phyloP scores from a whole-genome alignment of 768 basidiomycete genomes.

The Trametes maxima region DNA sequence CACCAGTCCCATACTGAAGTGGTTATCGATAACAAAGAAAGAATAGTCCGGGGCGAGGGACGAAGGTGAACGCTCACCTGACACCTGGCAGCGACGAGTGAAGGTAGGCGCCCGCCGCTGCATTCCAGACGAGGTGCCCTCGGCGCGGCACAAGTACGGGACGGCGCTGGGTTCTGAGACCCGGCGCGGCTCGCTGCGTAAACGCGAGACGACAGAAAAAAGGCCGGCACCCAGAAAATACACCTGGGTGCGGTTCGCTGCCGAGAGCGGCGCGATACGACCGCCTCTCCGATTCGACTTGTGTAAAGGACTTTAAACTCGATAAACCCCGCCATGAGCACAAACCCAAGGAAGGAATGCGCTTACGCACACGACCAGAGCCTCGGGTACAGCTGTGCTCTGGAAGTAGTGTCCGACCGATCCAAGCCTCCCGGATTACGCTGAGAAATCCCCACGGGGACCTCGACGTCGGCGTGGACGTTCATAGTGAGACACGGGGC shows the following conservation, averaged over 20 bases:
- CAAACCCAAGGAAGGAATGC: too few species aligned
- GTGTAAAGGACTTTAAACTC: background rate
- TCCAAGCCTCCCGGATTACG: too few species aligned
- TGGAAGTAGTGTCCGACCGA: too few species aligned
- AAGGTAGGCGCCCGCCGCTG: background rate
- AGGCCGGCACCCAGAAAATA: background rate
- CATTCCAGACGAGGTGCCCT: background rate
- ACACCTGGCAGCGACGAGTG: background rate
- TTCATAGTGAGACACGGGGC: too few species aligned
- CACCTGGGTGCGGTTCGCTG: background rate
- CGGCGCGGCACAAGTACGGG: background rate
- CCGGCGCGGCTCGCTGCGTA: background rate
- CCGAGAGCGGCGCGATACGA: background rate
- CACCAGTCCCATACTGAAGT: background rate
- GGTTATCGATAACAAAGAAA: background rate
- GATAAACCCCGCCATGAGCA: too few species aligned
- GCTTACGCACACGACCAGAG: too few species aligned
- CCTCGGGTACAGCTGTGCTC: too few species aligned
- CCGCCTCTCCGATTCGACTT: background rate
- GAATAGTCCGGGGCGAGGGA: background rate
- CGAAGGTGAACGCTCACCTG: background rate
- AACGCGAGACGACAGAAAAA: background rate
- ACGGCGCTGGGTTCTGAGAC: background rate
- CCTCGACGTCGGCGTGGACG: too few species aligned
- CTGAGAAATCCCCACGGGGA: too few species aligned